These are phyloP conservation scores for Bipolaris bicolor DNA, from an alignment of 2,329 filamentous ascomycete species.

Conservation along the genomic window DNA sequence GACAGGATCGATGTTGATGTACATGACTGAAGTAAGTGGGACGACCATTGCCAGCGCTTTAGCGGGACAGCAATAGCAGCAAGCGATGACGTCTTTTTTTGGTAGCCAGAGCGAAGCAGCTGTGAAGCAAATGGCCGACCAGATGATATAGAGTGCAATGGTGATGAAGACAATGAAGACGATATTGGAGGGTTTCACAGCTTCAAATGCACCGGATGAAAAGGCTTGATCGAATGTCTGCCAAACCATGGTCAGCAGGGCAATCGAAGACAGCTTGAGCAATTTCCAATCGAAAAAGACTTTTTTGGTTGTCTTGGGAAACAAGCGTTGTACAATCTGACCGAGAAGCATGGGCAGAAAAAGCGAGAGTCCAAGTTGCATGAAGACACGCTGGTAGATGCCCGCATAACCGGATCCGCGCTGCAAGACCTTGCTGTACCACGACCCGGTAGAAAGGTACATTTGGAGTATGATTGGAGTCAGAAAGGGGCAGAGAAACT, in stretches of 20 bases:
- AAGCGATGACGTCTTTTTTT: constrained; percentile 68
- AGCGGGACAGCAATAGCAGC: constrained; percentile 75
- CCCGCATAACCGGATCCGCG: constrained; percentile 59
- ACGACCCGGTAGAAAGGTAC: constrained; percentile 61
- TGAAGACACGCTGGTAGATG: constrained; percentile 71
- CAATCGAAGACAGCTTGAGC: constrained; percentile 53
- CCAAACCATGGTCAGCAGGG: constrained; percentile 63
- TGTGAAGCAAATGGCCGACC: constrained; percentile 66
- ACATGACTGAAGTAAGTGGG: constrained; percentile 72
- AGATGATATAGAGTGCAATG: constrained; percentile 67
- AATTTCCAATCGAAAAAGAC: constrained; percentile 58
- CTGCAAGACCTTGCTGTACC: constrained; percentile 64
- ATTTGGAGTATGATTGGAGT: constrained; percentile 68
- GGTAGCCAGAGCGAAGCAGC: constrained; percentile 61
- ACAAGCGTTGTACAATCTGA: constrained; percentile 64
- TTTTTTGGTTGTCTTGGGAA: constrained; percentile 60
- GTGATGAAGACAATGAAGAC: constrained; percentile 72
- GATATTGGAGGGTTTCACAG: constrained; percentile 65
- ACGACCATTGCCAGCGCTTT: constrained; percentile 76
- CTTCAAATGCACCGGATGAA: constrained; percentile 65
- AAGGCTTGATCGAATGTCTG: constrained; percentile 72
- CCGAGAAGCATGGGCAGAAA: constrained; percentile 68
- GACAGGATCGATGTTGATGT: constrained; percentile 60
- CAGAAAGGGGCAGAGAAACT: constrained; percentile 71
- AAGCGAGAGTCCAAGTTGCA: constrained; percentile 71